These are phyloP conservation scores for Begonia peltatifolia DNA, from an alignment of 306 rosid genomes.

Conservation along the genomic window DNA sequence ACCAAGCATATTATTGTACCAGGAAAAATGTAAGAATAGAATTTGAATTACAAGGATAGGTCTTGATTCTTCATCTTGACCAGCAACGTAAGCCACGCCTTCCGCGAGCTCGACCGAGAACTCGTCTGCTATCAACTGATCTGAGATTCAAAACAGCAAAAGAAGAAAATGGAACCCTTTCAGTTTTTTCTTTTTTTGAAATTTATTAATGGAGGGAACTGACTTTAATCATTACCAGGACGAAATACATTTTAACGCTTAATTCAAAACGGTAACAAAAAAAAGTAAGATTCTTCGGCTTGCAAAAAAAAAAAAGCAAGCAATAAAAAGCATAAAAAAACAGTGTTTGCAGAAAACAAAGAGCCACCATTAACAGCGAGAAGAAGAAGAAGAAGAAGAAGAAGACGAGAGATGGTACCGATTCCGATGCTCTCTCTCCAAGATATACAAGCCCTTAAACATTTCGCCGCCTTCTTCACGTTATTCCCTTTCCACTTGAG, in stretches of 20 bases:
- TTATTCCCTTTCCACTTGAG: constrained; percentile 66
- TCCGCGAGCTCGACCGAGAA: constrained; percentile 93
- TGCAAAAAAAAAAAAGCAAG: not conserved
- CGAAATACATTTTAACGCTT: constrained; percentile 22
- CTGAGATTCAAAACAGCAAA: constrained; percentile 16
- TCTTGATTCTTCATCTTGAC: constrained; percentile 84
- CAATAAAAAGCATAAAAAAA: constrained; percentile 7
- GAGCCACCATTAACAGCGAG: too few relatives aligned
- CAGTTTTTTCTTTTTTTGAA: too few relatives aligned
- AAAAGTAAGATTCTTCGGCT: constrained; percentile 59
- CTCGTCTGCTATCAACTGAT: constrained; percentile 82
- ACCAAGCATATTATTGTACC: too few relatives aligned
- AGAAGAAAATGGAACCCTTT: too few relatives aligned
- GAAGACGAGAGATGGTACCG: constrained; percentile 21
- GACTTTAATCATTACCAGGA: constrained; percentile 35
- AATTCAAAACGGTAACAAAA: constrained; percentile 20
- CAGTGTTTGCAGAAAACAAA: not conserved
- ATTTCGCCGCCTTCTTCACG: constrained; percentile 86
- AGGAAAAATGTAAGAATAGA: not conserved
- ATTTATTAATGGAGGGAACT: constrained; percentile 8
- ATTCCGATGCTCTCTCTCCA: constrained; percentile 82
- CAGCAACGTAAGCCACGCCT: constrained; percentile 82
- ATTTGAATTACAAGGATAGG: constrained; percentile 66
- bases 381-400: too few relatives aligned
- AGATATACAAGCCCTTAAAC: constrained; percentile 75